Base-by-base conservation (phyloP, 805 yeast genomes). In the Cyberlindnera maclurae region DNA sequence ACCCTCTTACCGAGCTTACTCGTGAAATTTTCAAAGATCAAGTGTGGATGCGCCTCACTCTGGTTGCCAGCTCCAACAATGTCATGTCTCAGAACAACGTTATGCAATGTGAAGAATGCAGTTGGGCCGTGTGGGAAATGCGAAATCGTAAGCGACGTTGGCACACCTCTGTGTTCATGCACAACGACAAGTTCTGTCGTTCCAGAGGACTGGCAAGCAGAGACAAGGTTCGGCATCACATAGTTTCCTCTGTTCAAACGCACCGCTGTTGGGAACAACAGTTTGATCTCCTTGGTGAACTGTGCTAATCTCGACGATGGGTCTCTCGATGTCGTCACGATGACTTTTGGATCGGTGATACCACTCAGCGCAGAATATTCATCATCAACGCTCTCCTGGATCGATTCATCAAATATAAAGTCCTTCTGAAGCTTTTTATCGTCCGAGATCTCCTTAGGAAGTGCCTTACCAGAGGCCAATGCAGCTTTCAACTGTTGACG, bases 51-150 rank as follows among this genome's bases (percentile, higher is more conserved):
- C 1, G 84, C 86, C 63, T 93, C 97, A 41, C 90, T 78, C 47
- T 84, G 85, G 54, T 84, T 88, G 12, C 97, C 97, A 24, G 82
- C 71, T 52, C 86, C 77, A 20, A 82, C 68, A 33, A 93, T 73
- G 64, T 93, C 99, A 60, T 93, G 99, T 60, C 97, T 80, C 41
- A 93, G 68, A 18, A 86, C 88, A 38, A 93, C 97, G 55, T 93
- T 93, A 63, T 93, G 97, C 41, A 93, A 67, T 10, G 97, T 85
- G 69, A 93, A 93, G 33, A 84, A 81, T 26, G 93, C 94, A 2
- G 97, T 84, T 15, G 98, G 99, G 0, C 99, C 99, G 58, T 93
- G 96, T 4, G 98, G 99, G 60, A 93, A 84, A 67, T 93, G 99
- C 26, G 93, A 81, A 20, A 93, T 66, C 1, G 97, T 90, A 43